These are phyloP conservation scores for Ensete glaucum DNA, from an alignment of 176 grass and related monocot genomes.

Conservation along the genomic window DNA sequence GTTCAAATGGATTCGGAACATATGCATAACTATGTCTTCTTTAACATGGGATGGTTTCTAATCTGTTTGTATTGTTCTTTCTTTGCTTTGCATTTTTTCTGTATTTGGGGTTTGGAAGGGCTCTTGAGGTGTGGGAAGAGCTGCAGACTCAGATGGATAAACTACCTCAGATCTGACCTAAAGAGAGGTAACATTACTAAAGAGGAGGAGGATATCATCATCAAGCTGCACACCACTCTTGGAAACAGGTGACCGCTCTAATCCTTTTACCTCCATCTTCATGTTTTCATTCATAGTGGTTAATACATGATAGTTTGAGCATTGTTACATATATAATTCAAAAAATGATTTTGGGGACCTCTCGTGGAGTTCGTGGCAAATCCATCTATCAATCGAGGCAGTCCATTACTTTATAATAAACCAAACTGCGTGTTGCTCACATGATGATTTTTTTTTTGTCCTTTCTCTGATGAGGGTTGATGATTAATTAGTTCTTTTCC, in stretches of 20 bases:
- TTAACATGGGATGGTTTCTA: not conserved
- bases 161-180: conserved; percentile 57
- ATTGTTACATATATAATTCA: too few species aligned
- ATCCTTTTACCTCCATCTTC: conserved; percentile 2
- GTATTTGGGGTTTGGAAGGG: conserved; percentile 7
- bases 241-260: conserved; percentile 53
- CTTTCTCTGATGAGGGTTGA: too few species aligned
- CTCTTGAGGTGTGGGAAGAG: conserved; percentile 68
- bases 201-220: conserved; percentile 70
- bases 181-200: conserved; percentile 73
- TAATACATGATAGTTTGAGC: too few species aligned
- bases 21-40: not conserved
- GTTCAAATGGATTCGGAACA: not conserved
- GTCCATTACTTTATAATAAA: not conserved
- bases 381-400: conserved; percentile 21
- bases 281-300: too few species aligned
- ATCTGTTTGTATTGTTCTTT: not conserved
- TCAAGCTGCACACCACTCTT: conserved; percentile 68
- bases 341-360: not conserved
- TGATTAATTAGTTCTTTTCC: too few species aligned
- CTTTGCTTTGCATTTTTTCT: not conserved
- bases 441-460: too few species aligned
- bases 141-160: conserved; percentile 72
- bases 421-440: too few species aligned
- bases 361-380: conserved; percentile 12